Evolutionary conservation across 106 monocot genomes (phyloP).

Genomic region (Amphibolis antarctica): DNA sequence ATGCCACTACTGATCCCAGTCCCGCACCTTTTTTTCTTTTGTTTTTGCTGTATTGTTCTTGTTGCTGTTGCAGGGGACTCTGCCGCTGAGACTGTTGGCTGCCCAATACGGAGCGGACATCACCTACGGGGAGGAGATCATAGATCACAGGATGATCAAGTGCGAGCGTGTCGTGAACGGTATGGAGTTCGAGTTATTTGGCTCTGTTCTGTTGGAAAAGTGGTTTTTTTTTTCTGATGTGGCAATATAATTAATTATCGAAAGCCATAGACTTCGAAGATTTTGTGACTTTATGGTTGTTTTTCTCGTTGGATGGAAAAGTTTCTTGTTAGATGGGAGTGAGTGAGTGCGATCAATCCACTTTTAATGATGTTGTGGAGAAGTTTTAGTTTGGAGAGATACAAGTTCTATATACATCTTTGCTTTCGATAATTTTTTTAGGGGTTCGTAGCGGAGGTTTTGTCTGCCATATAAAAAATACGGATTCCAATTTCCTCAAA

Average conservation of each 20-base stretch:
- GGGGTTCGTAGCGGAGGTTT: no score
- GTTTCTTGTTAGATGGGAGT: no score
- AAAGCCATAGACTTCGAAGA: background rate
- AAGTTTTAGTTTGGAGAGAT: no score
- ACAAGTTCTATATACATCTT: no score
- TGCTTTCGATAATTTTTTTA: no score
- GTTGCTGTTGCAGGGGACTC: constrained; percentile 43
- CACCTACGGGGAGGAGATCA: constrained; percentile 97
- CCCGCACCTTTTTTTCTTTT: background rate
- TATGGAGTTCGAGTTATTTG: constrained; percentile 9
- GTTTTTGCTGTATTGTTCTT: background rate
- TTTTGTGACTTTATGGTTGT: background rate
- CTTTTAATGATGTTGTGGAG: no score
- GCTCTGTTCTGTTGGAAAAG: background rate
- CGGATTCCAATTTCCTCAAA: no score
- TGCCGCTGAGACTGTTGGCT: constrained; percentile 70
- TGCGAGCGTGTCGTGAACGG: constrained; percentile 72
- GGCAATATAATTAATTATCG: background rate
- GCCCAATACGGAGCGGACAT: constrained; percentile 88
- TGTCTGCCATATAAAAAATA: no score
- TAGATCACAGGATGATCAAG: constrained; percentile 82
- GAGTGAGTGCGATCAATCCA: no score
- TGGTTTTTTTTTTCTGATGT: background rate
- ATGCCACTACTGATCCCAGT: no score
- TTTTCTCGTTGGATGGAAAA: no score